Evolutionary conservation across 495 filamentous ascomycete species (phyloP), one percentile per base, ranked within the genome.

Genomic region (Xanthoparmelia taractica): DNA sequence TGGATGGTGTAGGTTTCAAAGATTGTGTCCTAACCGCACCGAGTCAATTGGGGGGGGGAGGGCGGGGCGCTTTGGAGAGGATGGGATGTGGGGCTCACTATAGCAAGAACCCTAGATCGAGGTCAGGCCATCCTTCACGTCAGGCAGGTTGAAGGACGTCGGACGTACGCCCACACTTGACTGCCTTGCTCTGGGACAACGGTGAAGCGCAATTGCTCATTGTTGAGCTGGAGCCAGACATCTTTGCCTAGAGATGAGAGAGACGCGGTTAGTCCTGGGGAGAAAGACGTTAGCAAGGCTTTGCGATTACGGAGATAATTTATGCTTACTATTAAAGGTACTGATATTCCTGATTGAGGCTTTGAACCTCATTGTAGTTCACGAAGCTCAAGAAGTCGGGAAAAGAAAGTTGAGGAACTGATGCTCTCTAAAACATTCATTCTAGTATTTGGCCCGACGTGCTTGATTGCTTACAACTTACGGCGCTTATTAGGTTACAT

Each of bases 161-260:
- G 27, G 27, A 81, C 90, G 69, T 79, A 96, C 92, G 92, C 89
- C 94, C 95, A 98, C 37, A 97, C 94, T 80, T 97, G 92, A 15
- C 68, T 66, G 29, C 94, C 91, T 68, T 88, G 85, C 67, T 96
- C 92, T 8, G 92, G 91, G 66, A 96, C 92, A 71, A 96, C 88
- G 61, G 95, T 97, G 78, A 98, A 96, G 67, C 91, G 91, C 62
- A 96, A 83, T 27, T 86, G 84, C 58, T 92, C 85, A 72, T 90
- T 80, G 74, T 92, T 88, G 33, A 98, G 85, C 52, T 91, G 88
- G 56, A 97, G 80, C 94, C 95, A 97, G 47, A 92, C 94, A 67
- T 95, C 84, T 73, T 94, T 93, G 61, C 92, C 91, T 40, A 97
- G 79, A 10, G 91, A 92, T 57, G 85, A 85, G 61, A 97, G 81